A percentile compares a stretch with the other conserved stretches of the same genome.
Conservation (phyloP, 352 stramenopile genomes). For the Phytophthora citrophthora region DNA sequence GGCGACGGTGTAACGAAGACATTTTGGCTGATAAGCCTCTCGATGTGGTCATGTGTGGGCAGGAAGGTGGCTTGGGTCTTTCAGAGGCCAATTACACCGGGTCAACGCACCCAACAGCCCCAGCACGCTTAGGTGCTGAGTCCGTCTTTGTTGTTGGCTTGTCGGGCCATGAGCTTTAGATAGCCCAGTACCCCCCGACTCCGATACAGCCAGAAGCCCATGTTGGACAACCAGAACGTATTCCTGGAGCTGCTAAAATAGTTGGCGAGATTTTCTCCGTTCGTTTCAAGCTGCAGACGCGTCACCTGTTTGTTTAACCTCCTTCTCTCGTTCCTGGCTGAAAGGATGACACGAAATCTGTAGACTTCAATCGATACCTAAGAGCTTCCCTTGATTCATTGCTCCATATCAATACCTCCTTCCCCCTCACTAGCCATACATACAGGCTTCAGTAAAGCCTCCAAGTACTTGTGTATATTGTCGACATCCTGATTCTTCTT, state of each 20-base stretch:
- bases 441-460: slow-evolving; percentile 29
- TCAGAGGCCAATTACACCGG: slow-evolving; percentile 15
- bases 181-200: slow-evolving; percentile 8
- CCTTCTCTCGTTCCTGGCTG: too few species aligned
- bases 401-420: slow-evolving; percentile 23
- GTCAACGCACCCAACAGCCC: slow-evolving; percentile 24
- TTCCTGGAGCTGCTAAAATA: slow-evolving; percentile 30
- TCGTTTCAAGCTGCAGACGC: slow-evolving; percentile 26
- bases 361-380: neutral
- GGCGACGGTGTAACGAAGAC: slow-evolving; percentile 51
- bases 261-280: slow-evolving; percentile 25
- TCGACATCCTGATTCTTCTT: slow-evolving; percentile 1
- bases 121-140: slow-evolving; percentile 21
- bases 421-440: slow-evolving; percentile 23
- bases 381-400: slow-evolving; percentile 27
- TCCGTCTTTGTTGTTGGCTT: slow-evolving; percentile 32
- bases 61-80: slow-evolving; percentile 16
- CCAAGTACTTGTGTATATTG: slow-evolving; percentile 24
- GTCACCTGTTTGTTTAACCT: neutral
- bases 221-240: slow-evolving; percentile 1
- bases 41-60: slow-evolving; percentile 40
- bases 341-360: too few species aligned
- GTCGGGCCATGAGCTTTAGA: slow-evolving; percentile 33
- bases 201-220: slow-evolving; percentile 9
- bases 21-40: slow-evolving; percentile 34